Evolutionary conservation across 31 red algal genomes (phyloP).

Genomic region (Asparagopsis taxiformis): DNA sequence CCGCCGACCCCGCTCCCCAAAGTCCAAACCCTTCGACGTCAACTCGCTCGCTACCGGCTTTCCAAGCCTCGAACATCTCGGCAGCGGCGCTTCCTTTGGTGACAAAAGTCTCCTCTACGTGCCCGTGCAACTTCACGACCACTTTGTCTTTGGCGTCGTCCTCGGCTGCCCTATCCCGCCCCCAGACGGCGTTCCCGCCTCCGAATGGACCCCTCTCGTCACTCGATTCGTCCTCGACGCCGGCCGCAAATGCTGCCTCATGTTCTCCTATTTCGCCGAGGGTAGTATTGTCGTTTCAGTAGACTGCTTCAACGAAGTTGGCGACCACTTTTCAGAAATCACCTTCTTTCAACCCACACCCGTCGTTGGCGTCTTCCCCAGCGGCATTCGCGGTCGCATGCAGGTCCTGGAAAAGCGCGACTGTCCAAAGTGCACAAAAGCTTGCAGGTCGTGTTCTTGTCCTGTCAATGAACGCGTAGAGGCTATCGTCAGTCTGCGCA

Average conservation of each 20-base stretch:
- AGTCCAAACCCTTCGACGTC: background rate
- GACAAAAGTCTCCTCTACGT: constrained; percentile 19
- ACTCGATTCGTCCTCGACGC: constrained; percentile 34
- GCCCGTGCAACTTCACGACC: constrained; percentile 32
- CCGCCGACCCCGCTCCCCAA: background rate
- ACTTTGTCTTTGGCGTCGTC: constrained; percentile 44
- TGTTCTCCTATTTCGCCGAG: constrained; percentile 34
- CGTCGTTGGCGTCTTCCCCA: constrained; percentile 25
- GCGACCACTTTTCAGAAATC: constrained; percentile 34
- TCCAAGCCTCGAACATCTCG: constrained; percentile 14
- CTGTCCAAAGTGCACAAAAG: constrained; percentile 26
- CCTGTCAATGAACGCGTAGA: constrained; percentile 25
- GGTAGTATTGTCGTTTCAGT: constrained; percentile 22
- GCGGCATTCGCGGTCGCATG: constrained; percentile 30
- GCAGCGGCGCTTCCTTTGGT: constrained; percentile 5
- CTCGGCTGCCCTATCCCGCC: constrained; percentile 28
- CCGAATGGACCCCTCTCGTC: constrained; percentile 21
- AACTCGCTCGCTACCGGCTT: constrained; percentile 5
- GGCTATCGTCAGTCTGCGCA: constrained; percentile 25
- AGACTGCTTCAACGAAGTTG: constrained; percentile 35
- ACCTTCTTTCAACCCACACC: constrained; percentile 45
- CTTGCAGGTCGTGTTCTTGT: constrained; percentile 9
- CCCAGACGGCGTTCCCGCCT: constrained; percentile 20
- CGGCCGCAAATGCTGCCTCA: constrained; percentile 27
- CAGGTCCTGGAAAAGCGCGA: constrained; percentile 40